Conservation (phyloP, 2,329 filamentous ascomycete species). For the Fusarium anguioides region DNA sequence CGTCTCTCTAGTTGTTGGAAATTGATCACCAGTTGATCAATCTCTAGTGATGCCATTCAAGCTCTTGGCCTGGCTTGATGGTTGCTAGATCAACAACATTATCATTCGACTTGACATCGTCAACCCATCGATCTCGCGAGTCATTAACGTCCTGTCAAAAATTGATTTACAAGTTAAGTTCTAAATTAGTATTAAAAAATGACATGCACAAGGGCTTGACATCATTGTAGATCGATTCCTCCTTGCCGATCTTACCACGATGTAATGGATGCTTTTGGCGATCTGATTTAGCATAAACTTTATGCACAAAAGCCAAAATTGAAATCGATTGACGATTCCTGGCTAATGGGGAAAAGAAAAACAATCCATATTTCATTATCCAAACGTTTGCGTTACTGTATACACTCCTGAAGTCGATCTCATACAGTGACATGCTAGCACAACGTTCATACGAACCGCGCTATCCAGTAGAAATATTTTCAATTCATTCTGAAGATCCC, state of each 20-base stretch:
- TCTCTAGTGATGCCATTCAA: not conserved
- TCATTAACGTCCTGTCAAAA: not conserved
- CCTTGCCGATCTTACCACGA: conserved; percentile 14
- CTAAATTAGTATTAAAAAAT: not conserved
- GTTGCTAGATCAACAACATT: not conserved
- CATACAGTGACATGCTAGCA: not conserved
- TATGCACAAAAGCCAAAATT: conserved; percentile 5
- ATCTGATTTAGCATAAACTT: conserved; percentile 15
- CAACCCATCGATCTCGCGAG: conserved; percentile 10
- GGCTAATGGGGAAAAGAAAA: not conserved
- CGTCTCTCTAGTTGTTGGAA: not conserved
- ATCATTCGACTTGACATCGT: not conserved
- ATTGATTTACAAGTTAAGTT: not conserved
- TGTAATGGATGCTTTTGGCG: conserved; percentile 27
- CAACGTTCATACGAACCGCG: not conserved
- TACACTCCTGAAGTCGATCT: not conserved
- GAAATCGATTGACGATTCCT: not conserved
- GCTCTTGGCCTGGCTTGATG: not conserved
- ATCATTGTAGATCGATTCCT: conserved; percentile 11
- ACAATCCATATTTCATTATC: not conserved
- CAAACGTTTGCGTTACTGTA: not conserved
- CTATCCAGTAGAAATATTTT: not conserved
- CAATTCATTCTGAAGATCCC: not conserved
- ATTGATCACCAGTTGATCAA: not conserved
- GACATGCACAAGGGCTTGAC: conserved; percentile 2